These are phyloP conservation scores for Candida sp. DNA, from an alignment of 1,139 yeast species.

Conservation along the genomic window DNA sequence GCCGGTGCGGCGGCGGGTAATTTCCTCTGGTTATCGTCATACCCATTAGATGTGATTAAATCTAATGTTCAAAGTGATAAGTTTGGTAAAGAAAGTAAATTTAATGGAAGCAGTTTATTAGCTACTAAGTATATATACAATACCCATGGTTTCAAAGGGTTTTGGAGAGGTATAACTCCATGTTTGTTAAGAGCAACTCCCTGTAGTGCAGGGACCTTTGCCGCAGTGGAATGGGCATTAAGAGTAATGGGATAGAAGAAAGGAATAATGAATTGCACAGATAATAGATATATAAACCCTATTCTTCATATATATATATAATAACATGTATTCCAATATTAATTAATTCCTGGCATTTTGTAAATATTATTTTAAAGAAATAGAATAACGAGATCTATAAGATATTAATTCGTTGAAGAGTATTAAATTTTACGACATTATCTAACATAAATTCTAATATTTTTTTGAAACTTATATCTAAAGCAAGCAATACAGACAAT, in stretches of 20 bases:
- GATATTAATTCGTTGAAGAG: too few species aligned
- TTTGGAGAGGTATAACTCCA: constrained; percentile 72
- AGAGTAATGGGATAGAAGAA: constrained; percentile 44
- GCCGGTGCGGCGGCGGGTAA: constrained; percentile 75
- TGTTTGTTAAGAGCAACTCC: constrained; percentile 70
- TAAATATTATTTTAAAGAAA: too few species aligned
- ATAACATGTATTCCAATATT: too few species aligned
- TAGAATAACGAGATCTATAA: too few species aligned
- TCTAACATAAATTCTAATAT: too few species aligned
- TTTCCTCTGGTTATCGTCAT: constrained; percentile 67
- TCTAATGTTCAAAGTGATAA: constrained; percentile 67
- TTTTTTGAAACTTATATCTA: too few species aligned
- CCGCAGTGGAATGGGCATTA: constrained; percentile 69
- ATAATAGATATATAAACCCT: too few species aligned
- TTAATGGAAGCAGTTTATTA: constrained; percentile 39
- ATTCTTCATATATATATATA: too few species aligned
- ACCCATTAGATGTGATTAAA: constrained; percentile 71
- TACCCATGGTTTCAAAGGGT: constrained; percentile 51
- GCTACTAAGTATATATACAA: constrained; percentile 47
- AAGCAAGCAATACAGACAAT: too few species aligned
- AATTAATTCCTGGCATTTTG: too few species aligned
- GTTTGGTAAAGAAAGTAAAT: constrained; percentile 45
- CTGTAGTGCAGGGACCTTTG: constrained; percentile 75
- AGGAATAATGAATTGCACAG: background rate
- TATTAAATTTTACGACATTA: too few species aligned